Evolutionary conservation across 352 stramenopile species (phyloP).

Genomic region (Pythium chondricola): DNA sequence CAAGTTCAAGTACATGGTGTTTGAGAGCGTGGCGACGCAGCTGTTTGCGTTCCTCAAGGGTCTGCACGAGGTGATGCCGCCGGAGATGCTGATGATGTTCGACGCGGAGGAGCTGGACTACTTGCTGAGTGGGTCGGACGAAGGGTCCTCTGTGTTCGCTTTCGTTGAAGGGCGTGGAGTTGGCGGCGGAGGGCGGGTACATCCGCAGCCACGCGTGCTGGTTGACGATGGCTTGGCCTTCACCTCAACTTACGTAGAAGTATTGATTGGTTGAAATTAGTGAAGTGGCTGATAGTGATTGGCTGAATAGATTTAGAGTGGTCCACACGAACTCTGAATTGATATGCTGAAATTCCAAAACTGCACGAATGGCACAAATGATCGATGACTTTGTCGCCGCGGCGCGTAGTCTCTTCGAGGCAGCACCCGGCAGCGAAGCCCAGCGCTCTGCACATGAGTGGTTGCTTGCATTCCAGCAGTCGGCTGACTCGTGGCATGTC

Average conservation of each 20-base stretch:
- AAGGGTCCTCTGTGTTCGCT: no score
- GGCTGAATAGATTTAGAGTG: no score
- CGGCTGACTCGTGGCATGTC: conserved; percentile 47
- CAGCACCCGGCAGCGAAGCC: conserved; percentile 37
- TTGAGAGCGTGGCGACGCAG: no score
- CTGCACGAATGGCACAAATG: background rate
- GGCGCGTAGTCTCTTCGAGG: conserved; percentile 62
- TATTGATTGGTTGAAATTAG: no score
- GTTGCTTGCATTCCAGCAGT: conserved; percentile 61
- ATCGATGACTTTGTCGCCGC: conserved; percentile 38
- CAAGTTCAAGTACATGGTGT: no score
- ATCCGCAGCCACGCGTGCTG: conserved; percentile 77
- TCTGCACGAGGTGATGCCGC: conserved; percentile 91
- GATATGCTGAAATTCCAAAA: background rate
- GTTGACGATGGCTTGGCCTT: no score
- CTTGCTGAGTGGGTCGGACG: conserved; percentile 85
- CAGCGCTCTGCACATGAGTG: conserved; percentile 59
- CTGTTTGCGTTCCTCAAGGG: no score
- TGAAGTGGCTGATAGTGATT: no score
- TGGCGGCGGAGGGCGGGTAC: conserved; percentile 90
- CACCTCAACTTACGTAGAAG: no score
- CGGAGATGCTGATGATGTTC: conserved; percentile 86
- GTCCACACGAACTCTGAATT: conserved; percentile 16
- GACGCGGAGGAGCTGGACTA: conserved; percentile 92
- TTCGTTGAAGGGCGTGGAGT: no score